These are phyloP conservation scores for Rutidosis leptorrhynchoides DNA, from an alignment of 129 eudicot genomes.

Conservation along the genomic window DNA sequence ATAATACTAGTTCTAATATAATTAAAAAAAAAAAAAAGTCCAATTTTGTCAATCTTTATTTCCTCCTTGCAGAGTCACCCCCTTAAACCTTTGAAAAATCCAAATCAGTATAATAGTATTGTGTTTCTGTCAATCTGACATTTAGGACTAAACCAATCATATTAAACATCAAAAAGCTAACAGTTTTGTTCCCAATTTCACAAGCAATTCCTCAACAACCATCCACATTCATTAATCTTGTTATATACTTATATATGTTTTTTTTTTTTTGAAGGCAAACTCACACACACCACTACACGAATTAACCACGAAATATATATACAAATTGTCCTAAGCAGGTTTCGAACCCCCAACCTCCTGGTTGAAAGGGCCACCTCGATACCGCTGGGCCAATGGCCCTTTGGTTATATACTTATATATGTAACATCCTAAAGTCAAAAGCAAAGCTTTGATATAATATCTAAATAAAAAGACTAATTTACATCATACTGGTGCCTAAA, in stretches of 20 bases:
- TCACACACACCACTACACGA: no score
- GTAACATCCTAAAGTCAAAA: constrained; percentile 19
- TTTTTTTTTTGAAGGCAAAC: no score
- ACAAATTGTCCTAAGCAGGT: no score
- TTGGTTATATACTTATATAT: neutral
- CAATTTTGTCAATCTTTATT: neutral
- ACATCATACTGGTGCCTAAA: neutral
- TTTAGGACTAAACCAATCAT: neutral
- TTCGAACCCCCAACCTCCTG: no score
- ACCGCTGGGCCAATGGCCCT: no score
- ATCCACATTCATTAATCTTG: neutral
- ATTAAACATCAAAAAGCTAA: neutral
- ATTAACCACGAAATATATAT: no score
- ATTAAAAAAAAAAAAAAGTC: no score
- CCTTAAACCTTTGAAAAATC: constrained; percentile 16
- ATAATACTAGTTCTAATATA: no score
- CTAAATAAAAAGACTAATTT: neutral
- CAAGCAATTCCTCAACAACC: neutral
- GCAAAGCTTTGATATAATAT: constrained; percentile 4
- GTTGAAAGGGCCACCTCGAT: no score
- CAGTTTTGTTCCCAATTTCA: constrained; percentile 13
- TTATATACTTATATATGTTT: neutral
- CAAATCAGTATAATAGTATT: neutral
- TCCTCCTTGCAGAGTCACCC: neutral
- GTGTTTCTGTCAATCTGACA: neutral